Evolutionary conservation across 805 yeast genomes (phyloP), one percentile per base, ranked within the genome.

Genomic region (Pichia nakasei): DNA sequence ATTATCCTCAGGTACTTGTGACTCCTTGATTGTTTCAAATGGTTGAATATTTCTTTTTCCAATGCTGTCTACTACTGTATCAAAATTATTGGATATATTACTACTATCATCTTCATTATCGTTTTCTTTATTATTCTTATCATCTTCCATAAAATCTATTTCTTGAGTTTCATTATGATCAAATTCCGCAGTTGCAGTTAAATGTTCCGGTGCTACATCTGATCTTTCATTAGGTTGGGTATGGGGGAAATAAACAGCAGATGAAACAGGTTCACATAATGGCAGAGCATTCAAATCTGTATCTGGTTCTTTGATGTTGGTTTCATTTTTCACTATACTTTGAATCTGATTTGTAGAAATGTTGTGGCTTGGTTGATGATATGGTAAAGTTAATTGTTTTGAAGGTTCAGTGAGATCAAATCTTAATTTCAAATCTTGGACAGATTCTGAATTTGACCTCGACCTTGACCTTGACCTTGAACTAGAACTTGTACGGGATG

Each of bases 181-280:
- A 48, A 67, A 73, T 53, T 74, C 79, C 17, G 72, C 57, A 39
- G 72, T 69, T 5, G 78, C 77, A 4, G 69, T 72, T 41, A 74
- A 53, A 55, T 73, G 77, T 52, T 70, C 72, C 0, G 55, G 48
- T 22, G 31, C 49, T 22, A 24, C 33, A 13, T 37, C 39, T 3
- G 57, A 46, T n/a, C 18, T 29, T 5, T 7, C 38, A 35, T 61
- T 60, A 20, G 60, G 60, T 17, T 79, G 75, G 3, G 76, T 72
- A 56, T 81, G 85, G 3, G 88, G 88, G 45, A 78, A 72, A 55
- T 80, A 82, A 1, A 85, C 79, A 1, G 86, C 87, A 2, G 83
- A 76, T 0, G 84, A 77, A 0, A 79, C 75, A 0, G 85, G 85
- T 46, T 80, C 82, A 37, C 76, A 52, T 0, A 61, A 52, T 19